Evolutionary conservation across 257 asterid genomes (phyloP), one percentile per base, ranked within the genome.

Genomic region (Jacaranda copaia): DNA sequence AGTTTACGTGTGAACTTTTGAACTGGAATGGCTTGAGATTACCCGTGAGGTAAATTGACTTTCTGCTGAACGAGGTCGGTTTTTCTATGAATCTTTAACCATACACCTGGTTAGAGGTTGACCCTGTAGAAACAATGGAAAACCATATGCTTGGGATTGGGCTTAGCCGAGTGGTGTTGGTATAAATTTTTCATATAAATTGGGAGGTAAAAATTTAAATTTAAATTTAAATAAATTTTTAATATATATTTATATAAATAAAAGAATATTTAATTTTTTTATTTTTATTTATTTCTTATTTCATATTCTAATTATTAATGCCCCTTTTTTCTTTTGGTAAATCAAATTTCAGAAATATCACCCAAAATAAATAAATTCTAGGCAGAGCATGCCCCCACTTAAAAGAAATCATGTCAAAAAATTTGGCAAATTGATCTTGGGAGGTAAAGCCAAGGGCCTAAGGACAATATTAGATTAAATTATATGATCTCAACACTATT

Each of bases 1-100:
- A 18, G 57, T 19, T 46, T 38, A 75, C 82, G 85, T 83, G 89
- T 83, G 83, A 88, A 89, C 92, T 89, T 92, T 88, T 88, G 93
- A 90, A 85, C 90, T 86, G 93, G 92, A 89, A 79, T 79, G 74
- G 81, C 87, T 70, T 67, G 82, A 82, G 80, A 78, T 76, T 73
- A 81, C 89, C 91, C 94, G 97, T 91, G 93, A 89, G 80, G 62
- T 6, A 69, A 84, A 82, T 74, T 53, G 77, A 80, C 90, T 85
- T 89, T 84, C 74, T 19, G 32, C 38, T n/a, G 75, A 25, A 20
- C 59, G 18, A 36, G 79, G 68, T 20, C 63, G 78, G 20, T 36
- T 38, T 42, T 42, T 79, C 59, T 52, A n/a, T 75, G 55, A 43
- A 72, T 78, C 78, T 74, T 70, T 70, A 77, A 81, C 94, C 96